Evolutionary conservation across 768 basidiomycete genomes (phyloP).

Genomic region (Tricholomella constricta): DNA sequence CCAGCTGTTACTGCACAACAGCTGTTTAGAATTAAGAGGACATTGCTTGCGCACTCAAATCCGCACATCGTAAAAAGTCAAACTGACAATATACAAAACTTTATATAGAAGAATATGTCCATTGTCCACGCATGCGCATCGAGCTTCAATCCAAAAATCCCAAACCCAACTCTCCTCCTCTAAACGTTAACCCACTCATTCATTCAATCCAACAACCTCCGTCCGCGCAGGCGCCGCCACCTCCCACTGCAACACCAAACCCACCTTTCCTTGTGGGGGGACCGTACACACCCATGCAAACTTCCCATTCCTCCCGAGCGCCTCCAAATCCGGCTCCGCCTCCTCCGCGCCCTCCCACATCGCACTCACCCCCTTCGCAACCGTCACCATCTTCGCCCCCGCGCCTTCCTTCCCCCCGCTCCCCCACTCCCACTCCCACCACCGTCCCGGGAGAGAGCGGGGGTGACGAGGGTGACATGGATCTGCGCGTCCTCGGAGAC

Average conservation of each 20-base stretch:
- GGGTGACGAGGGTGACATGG: conserved; percentile 2
- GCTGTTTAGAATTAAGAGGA: no score
- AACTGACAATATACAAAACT: no score
- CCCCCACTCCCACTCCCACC: not conserved
- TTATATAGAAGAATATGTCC: no score
- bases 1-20: no score
- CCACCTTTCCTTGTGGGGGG: conserved; percentile 19
- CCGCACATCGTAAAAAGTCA: no score
- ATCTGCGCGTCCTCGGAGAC: conserved; percentile 5
- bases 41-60: no score
- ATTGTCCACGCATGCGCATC: no score
- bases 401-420: not conserved
- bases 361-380: conserved; percentile 22
- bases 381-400: conserved; percentile 9
- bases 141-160: no score
- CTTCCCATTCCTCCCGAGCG: conserved; percentile 19
- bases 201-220: conserved; percentile 1
- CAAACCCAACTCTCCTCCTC: no score
- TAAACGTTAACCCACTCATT: no score
- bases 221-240: conserved; percentile 8
- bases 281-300: conserved; percentile 23
- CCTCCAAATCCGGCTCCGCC: conserved; percentile 9
- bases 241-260: conserved; percentile 25
- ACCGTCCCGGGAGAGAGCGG: not conserved
- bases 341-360: conserved; percentile 29